Percentiles rank a stretch among this genome's conserved stretches.
Conservation (phyloP, 2,329 filamentous ascomycete genomes). For the Colletotrichum ledebouriae region DNA sequence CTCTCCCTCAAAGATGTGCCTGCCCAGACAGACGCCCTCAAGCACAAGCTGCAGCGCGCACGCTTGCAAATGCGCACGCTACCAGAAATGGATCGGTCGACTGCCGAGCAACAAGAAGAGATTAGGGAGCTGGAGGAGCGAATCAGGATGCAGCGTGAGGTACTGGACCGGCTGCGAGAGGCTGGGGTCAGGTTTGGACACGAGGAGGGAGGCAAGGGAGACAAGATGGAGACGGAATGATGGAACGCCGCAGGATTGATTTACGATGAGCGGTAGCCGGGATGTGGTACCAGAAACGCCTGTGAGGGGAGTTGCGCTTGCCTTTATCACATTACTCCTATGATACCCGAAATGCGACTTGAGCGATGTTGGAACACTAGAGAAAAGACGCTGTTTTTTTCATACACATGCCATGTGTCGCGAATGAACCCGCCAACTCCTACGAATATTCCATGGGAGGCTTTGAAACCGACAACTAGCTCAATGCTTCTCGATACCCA, state of each 20-base stretch:
- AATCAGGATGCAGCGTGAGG: conserved; percentile 72
- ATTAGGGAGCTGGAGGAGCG: conserved; percentile 74
- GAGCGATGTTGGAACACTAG: not conserved
- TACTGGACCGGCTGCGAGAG: conserved; percentile 67
- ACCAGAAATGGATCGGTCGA: conserved; percentile 76
- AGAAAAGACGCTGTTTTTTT: conserved; percentile 12
- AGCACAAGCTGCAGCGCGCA: conserved; percentile 86
- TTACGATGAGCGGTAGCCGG: not conserved
- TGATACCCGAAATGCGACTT: conserved; percentile 42
- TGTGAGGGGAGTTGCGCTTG: conserved; percentile 29
- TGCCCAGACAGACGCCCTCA: conserved; percentile 81
- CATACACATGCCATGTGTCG: conserved; percentile 2
- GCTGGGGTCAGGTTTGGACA: conserved; percentile 59
- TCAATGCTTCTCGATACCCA: conserved; percentile 55
- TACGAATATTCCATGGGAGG: not conserved
- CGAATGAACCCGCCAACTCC: not conserved
- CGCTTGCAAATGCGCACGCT: conserved; percentile 74
- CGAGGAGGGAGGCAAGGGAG: conserved; percentile 51
- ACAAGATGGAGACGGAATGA: conserved; percentile 57
- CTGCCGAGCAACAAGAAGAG: conserved; percentile 79
- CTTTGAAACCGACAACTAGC: not conserved
- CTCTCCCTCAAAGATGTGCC: conserved; percentile 80
- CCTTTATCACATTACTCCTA: conserved; percentile 24
- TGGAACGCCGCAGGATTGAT: not conserved
- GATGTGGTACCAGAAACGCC: not conserved